Evolutionary conservation across 2,329 filamentous ascomycete genomes (phyloP).

Genomic region (Fusarium compactum): DNA sequence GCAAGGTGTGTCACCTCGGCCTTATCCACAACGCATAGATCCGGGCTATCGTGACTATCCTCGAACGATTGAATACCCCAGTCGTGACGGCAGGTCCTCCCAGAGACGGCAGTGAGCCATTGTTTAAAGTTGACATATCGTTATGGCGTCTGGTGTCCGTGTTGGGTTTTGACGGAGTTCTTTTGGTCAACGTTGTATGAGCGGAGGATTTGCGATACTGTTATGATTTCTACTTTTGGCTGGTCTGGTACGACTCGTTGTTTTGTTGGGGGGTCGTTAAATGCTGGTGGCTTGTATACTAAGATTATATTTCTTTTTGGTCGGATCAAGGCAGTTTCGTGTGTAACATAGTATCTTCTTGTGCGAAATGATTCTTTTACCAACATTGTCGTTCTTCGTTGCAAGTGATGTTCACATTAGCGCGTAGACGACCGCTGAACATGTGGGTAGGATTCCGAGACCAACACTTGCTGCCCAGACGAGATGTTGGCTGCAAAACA

Average conservation of each 20-base stretch:
- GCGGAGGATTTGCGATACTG: neutral
- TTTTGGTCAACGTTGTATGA: neutral
- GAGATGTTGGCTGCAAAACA: conserved; percentile 21
- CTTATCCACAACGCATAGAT: neutral
- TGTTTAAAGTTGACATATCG: neutral
- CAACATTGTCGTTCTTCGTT: neutral
- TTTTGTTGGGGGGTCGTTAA: neutral
- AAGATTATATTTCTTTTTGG: neutral
- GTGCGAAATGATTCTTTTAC: neutral
- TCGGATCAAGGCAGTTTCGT: neutral
- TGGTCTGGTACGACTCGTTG: neutral
- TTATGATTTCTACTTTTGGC: neutral
- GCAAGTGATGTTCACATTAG: neutral
- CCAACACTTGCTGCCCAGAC: neutral
- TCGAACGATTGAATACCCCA: neutral
- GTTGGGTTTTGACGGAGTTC: neutral
- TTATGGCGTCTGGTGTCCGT: too few relatives aligned
- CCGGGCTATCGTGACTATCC: neutral
- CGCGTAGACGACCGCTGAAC: neutral
- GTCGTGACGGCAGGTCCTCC: neutral
- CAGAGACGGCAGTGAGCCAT: neutral
- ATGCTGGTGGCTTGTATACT: neutral
- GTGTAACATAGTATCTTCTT: neutral
- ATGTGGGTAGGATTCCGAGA: neutral
- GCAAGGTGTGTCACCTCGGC: neutral